Percentiles rank a stretch among this genome's conserved stretches.
These are phyloP conservation scores for Colletotrichum sp. DNA, from an alignment of 2,329 filamentous ascomycete genomes.

Conservation along the genomic window DNA sequence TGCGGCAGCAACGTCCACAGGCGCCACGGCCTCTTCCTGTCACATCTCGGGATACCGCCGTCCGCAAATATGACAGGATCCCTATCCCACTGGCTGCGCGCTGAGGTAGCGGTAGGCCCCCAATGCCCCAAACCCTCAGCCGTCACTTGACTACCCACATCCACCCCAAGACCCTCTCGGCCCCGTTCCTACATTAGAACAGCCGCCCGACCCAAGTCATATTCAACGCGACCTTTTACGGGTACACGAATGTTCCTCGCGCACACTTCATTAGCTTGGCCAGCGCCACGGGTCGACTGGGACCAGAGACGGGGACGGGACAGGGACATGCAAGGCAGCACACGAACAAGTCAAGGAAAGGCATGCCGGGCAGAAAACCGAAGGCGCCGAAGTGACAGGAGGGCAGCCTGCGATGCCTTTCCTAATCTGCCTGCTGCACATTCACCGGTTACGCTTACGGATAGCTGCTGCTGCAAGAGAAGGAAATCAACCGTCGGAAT, in stretches of 20 bases:
- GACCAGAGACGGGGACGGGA: not conserved
- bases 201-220: slow-evolving; percentile 6
- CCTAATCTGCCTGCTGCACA: not conserved
- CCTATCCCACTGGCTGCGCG: not conserved
- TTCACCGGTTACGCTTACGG: not conserved
- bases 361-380: not conserved
- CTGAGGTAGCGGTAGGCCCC: not conserved
- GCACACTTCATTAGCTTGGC: slow-evolving; percentile 8
- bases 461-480: not conserved
- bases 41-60: slow-evolving; percentile 14
- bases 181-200: slow-evolving; percentile 21
- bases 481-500: not conserved
- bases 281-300: slow-evolving; percentile 8
- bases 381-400: not conserved
- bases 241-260: not conserved
- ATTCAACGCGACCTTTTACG: not conserved
- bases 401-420: not conserved
- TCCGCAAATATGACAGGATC: slow-evolving; percentile 11
- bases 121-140: not conserved
- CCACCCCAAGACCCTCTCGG: not conserved
- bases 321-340: slow-evolving; percentile 1
- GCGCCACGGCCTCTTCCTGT: not conserved
- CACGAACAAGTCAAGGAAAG: not conserved
- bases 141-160: slow-evolving; percentile 1
- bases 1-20: not conserved